Base-by-base conservation (phyloP, 192 early-diverging fungal species). In the Diversispora epigaea region DNA sequence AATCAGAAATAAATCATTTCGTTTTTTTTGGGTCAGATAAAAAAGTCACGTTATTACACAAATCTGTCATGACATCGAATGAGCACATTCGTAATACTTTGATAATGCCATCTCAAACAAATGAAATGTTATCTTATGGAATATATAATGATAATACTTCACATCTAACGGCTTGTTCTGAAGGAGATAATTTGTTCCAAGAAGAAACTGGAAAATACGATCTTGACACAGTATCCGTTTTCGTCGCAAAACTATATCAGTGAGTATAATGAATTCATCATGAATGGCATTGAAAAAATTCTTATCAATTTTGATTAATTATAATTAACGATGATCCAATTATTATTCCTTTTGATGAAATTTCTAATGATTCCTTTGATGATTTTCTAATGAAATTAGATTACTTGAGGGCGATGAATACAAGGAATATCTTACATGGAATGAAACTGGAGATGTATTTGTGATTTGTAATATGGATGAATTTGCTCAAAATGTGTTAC, bases 401-500 rank as follows among this genome's bases (percentile, higher is more conserved):
- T 52, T 73, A 9, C 71, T 73, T 17, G 71, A 73, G 25, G 12
- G 71, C 6, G 71, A 73, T 43, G 71, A 73, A 17, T 73, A 73
- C 43, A 73, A 73, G 62, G 71, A 73, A 62, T 73, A 73, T 49
- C 58, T 73, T 22, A 73, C 71, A 9, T 73, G 71, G 71, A 73
- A 73, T 45, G 71, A 73, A 17, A 61, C 57, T 4, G 71, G 71
- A 46, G 71, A 73, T 39, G 71, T 73, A 46, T 73, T 73, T 47
- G 71, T 73, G 44, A 73, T 73, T 52, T 73, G 71, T 32, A 73
- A 73, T 40, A 73, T 73, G 71, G 71, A 73, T 61, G 83, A 81
- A 71, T 84, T 84, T 41, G 80, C 83, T 22, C 76, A 76, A 56
- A 80, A 75, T n/a, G 80, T 84, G 4, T 58, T 84, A 39, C 83